Percentiles rank a stretch among this genome's conserved stretches.
These are phyloP conservation scores for Nigrospora oryzae DNA, from an alignment of 2,329 filamentous ascomycete species.

Conservation along the genomic window DNA sequence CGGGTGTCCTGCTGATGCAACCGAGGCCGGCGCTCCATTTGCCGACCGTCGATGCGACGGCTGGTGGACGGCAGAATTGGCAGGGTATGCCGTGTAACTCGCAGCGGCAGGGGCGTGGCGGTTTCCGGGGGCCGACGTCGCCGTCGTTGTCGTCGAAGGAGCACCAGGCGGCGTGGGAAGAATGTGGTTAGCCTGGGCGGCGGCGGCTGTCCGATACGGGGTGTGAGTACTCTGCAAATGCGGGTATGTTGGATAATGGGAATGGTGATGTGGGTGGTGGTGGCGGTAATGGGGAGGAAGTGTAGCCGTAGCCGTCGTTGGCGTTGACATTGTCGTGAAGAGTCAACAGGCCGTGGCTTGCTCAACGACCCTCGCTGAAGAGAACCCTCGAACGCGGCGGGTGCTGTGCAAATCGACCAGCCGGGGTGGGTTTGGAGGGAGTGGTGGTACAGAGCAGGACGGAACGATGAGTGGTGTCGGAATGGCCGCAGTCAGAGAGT, in stretches of 20 bases:
- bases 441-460: too few relatives aligned
- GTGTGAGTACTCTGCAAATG: conserved; percentile 17
- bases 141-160: conserved; percentile 26
- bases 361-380: conserved; percentile 1
- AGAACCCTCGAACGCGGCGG: background rate
- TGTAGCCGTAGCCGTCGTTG: conserved; percentile 67
- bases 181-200: conserved; percentile 23
- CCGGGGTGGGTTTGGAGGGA: too few relatives aligned
- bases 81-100: conserved; percentile 19
- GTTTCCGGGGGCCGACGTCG: conserved; percentile 13
- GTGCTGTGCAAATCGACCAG: background rate
- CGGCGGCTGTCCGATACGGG: conserved; percentile 27
- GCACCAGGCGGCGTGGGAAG: conserved; percentile 25
- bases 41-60: conserved; percentile 8
- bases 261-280: conserved; percentile 51
- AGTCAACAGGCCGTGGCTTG: conserved; percentile 1
- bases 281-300: conserved; percentile 57
- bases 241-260: conserved; percentile 22
- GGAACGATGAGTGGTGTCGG: conserved; percentile 1
- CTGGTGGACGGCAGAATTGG: conserved; percentile 13
- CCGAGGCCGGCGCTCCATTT: conserved; percentile 27
- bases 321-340: conserved; percentile 61
- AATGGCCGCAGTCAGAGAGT: conserved; percentile 1
- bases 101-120: conserved; percentile 20
- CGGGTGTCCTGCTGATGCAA: conserved; percentile 17